Evolutionary conservation across 148 eudicot genomes (phyloP).

Genomic region (Heliosperma pusillum): DNA sequence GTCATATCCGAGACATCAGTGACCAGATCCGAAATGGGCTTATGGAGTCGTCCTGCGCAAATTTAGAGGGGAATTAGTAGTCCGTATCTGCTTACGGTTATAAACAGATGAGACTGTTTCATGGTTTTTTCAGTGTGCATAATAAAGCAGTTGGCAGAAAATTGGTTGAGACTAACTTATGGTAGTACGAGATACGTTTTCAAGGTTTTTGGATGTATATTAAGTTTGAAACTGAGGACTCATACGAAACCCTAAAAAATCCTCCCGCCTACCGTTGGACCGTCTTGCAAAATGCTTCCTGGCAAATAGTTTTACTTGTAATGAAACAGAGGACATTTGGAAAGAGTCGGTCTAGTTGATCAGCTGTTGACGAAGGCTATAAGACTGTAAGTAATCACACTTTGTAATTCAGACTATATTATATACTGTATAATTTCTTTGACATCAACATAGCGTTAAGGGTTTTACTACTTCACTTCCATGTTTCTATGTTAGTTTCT

Average conservation of each 20-base stretch:
- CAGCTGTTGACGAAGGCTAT: conserved; percentile 3
- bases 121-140: neutral
- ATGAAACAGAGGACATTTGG: neutral
- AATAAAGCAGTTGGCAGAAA: neutral
- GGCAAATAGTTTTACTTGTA: neutral
- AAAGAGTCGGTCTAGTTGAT: neutral
- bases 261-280: too few relatives aligned
- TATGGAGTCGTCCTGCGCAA: conserved; percentile 74
- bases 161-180: neutral
- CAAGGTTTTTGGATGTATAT: too few relatives aligned
- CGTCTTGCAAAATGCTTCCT: too few relatives aligned
- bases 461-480: neutral
- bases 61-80: conserved; percentile 25
- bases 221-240: too few relatives aligned
- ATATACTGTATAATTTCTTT: neutral
- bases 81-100: conserved; percentile 7
- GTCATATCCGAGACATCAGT: conserved; percentile 84
- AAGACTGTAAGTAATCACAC: neutral
- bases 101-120: neutral
- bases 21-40: conserved; percentile 91
- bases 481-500: neutral
- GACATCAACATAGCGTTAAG: neutral
- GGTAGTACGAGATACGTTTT: neutral
- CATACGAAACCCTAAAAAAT: too few relatives aligned
- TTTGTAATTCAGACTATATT: neutral